phyloP scores from a whole-genome alignment of 768 basidiomycete species.

The Pilatotrama ljubarskyi region DNA sequence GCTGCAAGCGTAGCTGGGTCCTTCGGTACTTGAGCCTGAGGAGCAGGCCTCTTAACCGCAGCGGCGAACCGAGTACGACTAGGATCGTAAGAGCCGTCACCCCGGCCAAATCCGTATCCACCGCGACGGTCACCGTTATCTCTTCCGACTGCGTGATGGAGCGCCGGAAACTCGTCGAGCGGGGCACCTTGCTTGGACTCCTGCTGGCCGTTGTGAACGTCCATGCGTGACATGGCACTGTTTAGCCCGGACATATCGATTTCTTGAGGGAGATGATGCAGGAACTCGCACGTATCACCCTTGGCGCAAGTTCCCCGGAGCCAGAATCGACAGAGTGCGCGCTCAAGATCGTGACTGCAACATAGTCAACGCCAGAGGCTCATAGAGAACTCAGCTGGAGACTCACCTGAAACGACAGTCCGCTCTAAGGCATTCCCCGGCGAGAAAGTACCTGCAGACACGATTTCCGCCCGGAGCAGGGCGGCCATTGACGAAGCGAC shows the following conservation, averaged over 20 bases:
- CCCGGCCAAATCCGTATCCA: constrained; percentile 36
- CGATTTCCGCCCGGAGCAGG: constrained; percentile 63
- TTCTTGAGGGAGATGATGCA: constrained; percentile 88
- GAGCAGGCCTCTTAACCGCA: constrained; percentile 75
- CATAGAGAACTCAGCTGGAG: not conserved
- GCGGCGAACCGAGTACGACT: constrained; percentile 87
- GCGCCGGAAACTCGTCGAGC: constrained; percentile 72
- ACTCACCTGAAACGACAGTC: constrained; percentile 97
- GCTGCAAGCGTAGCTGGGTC: constrained; percentile 44
- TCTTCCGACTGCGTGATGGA: constrained; percentile 37
- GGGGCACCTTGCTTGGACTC: constrained; percentile 40
- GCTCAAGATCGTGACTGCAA: constrained; percentile 89
- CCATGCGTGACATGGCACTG: constrained; percentile 65
- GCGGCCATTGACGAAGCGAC: constrained; percentile 54
- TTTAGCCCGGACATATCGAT: constrained; percentile 75
- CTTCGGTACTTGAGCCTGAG: constrained; percentile 25
- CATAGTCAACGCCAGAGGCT: not conserved
- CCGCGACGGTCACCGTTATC: constrained; percentile 40
- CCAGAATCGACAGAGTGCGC: constrained; percentile 97
- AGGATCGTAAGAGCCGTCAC: constrained; percentile 61
- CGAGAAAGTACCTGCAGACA: constrained; percentile 95
- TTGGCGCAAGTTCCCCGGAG: constrained; percentile 96
- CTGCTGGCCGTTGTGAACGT: constrained; percentile 49
- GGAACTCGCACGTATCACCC: constrained; percentile 93
- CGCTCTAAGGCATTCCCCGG: constrained; percentile 92